Evolutionary conservation across 805 yeast genomes (phyloP), one percentile per base, ranked within the genome.

Genomic region (Cyberlindnera lachancei): DNA sequence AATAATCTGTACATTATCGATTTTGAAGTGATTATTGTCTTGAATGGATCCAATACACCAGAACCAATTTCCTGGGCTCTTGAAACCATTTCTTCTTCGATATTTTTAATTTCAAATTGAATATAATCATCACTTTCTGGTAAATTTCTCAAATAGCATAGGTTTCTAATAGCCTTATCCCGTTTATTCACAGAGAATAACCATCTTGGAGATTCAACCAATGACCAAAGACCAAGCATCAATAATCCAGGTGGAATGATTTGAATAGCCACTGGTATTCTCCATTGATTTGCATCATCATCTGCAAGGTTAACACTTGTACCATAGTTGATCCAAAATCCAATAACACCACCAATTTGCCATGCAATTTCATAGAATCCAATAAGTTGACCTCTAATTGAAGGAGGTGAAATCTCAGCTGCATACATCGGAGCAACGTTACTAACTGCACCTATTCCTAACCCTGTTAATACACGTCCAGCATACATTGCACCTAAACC

Each of bases 361-460:
- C 74, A 69, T 11, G 65, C 62, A 11, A 68, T 55, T 41, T 70
- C 77, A 50, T 63, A 70, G 35, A 59, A 53, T 3, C 69, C 71
- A 25, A 63, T 62, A 22, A 66, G 50, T 37, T 58, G 60, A 13
- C 75, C 75, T 45, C 74, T 54, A 18, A 66, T 59, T 5, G 63
- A 50, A 4, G 70, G 59, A 2, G 73, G 73, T 61, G 55, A 20
- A 56, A 60, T 39, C 66, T 69, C 74, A 5, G 68, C 57, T 8
- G 68, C 56, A 39, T 66, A 69, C 34, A 68, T 59, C 5, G 76
- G 75, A 3, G 71, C 73, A 35, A 70, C 52, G 44, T 63, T 63
- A 2, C 75, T 60, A 26, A 70, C 59, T 4, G 68, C 66, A 10
- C 79, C 79, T 26, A 70, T 68, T 13, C 75, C 75, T 5, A 73